Evolutionary conservation across 371 early-diverging fungal genomes (phyloP).

Genomic region (Rhizopus arrhizus): DNA sequence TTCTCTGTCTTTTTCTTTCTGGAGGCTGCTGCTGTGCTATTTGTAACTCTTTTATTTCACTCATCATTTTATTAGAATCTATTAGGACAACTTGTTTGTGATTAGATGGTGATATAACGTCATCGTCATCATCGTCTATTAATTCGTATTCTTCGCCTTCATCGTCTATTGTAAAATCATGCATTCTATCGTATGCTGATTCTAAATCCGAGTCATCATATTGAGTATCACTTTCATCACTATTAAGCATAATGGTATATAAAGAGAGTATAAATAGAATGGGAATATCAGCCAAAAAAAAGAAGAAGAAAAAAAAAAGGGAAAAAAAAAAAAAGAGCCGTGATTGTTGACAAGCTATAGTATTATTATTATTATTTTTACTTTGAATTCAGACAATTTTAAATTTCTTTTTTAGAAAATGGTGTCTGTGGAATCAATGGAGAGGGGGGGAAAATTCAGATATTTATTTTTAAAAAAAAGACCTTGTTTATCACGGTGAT

Average conservation of each 20-base stretch:
- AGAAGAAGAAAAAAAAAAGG: background rate
- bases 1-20: slow-evolving; percentile 18
- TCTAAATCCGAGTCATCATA: background rate
- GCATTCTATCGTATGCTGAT: background rate
- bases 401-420: too few relatives aligned
- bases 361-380: too few relatives aligned
- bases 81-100: too few relatives aligned
- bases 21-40: background rate
- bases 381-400: too few relatives aligned
- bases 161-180: background rate
- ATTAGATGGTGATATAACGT: background rate
- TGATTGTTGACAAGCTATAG: too few relatives aligned
- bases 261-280: background rate
- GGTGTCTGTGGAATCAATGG: too few relatives aligned
- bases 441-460: too few relatives aligned
- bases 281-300: background rate
- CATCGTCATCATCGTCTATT: background rate
- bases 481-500: too few relatives aligned
- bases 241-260: too few relatives aligned
- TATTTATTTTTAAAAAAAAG: too few relatives aligned
- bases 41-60: background rate
- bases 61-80: too few relatives aligned
- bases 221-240: too few relatives aligned
- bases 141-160: background rate
- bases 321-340: background rate